phyloP scores from a whole-genome alignment of 768 basidiomycete species.

The Hericium rajendrae region DNA sequence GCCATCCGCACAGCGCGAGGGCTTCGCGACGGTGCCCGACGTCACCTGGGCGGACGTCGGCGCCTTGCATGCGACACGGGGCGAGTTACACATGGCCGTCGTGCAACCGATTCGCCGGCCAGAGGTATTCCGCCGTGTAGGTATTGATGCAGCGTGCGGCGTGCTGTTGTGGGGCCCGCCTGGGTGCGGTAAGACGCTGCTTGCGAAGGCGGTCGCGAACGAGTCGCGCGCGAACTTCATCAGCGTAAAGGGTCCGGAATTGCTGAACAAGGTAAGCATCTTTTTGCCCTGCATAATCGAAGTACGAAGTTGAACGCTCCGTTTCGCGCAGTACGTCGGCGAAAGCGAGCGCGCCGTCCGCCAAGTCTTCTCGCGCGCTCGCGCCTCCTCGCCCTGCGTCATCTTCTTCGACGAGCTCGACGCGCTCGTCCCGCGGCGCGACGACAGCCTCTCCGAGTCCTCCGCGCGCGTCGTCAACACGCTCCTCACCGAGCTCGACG shows the following conservation, averaged over 20 bases:
- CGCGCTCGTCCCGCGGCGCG: slow-evolving; percentile 81
- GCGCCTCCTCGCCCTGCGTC: slow-evolving; percentile 89
- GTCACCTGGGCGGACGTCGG: slow-evolving; percentile 94
- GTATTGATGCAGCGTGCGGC: slow-evolving; percentile 86
- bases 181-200: slow-evolving; percentile 92
- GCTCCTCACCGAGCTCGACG: slow-evolving; percentile 87
- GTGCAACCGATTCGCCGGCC: slow-evolving; percentile 90
- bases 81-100: slow-evolving; percentile 95
- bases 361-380: slow-evolving; percentile 88
- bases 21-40: slow-evolving; percentile 94
- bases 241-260: slow-evolving; percentile 93
- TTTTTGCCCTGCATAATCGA: not conserved
- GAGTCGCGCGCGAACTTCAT: slow-evolving; percentile 95
- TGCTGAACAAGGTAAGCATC: slow-evolving; percentile 80
- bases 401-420: slow-evolving; percentile 96
- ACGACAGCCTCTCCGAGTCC: slow-evolving; percentile 87
- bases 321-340: slow-evolving; percentile 70
- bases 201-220: slow-evolving; percentile 98
- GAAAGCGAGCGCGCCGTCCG: slow-evolving; percentile 94
- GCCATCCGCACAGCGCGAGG: slow-evolving; percentile 94
- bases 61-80: slow-evolving; percentile 75
- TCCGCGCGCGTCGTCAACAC: slow-evolving; percentile 92
- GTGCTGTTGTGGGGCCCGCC: slow-evolving; percentile 99
- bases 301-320: not conserved
- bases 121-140: slow-evolving; percentile 79